Evolutionary conservation across 2,329 filamentous ascomycete species (phyloP), one percentile per base, ranked within the genome.

Genomic region (Cadophora sp.): DNA sequence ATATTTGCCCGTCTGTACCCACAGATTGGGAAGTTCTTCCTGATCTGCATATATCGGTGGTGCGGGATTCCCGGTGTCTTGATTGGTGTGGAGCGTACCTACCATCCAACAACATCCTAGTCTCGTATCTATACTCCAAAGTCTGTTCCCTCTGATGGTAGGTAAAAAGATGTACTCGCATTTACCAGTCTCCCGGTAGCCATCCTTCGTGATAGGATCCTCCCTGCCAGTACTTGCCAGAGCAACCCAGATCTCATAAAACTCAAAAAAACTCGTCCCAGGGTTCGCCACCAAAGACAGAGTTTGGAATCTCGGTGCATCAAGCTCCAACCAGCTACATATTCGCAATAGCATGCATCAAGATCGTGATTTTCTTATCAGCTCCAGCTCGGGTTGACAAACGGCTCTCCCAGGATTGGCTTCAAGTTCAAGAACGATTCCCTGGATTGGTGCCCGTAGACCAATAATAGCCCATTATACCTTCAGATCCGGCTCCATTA

Each of bases 311-410:
- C 40, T 16, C 14, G 40, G 50, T 7, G 24, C 24, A 29, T 53
- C 27, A 37, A 37, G 22, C 8, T 37, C 12, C 29, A 24, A 43
- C 53, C 29, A 37, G 26, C 34, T 22, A 6, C 27, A 37, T 9
- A 58, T 46, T 61, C 58, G 58, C 58, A 61, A 61, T 46, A 61
- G 9, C 37, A 29, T 16, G 37, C 58, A 46, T 19, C 24, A 27
- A n/a, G 16, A 61, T 48, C 58, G 58, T 61, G 58, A 22, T 61
- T 37, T 48, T 43, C 40, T 43, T 43, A 19, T 43, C 40, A 43
- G 40, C 11, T 16, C 12, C 40, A 43, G 1, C 4, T 43, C 12
- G 40, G 40, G 12, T 43, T 14, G 40, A 43, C 16, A 19, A 16
- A 12, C 12, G 19, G 12, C 16, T 14, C 40, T 2, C 26, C n/a